Evolutionary conservation across 1,139 yeast species (phyloP).

Genomic region (Taphrina sp.): DNA sequence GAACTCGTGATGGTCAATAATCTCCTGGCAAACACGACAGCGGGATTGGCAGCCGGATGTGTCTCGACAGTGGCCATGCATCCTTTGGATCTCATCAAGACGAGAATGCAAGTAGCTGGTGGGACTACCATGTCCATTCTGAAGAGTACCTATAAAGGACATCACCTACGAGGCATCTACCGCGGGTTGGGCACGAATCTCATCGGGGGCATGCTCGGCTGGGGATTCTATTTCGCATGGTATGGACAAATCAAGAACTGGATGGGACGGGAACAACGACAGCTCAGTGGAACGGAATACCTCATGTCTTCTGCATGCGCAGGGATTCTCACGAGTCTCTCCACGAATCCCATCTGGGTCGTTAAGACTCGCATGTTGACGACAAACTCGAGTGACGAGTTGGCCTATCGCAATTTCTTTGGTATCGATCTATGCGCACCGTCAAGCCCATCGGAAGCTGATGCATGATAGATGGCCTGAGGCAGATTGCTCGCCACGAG

Average conservation of each 20-base stretch:
- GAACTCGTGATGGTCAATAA: constrained; percentile 1
- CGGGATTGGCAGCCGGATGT: constrained; percentile 84
- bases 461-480: constrained; percentile 58
- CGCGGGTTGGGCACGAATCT: constrained; percentile 81
- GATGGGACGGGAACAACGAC: constrained; percentile 21
- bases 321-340: constrained; percentile 68
- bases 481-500: constrained; percentile 55
- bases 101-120: constrained; percentile 58
- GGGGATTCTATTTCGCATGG: constrained; percentile 81
- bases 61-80: constrained; percentile 77
- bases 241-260: constrained; percentile 45
- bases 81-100: constrained; percentile 82
- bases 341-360: constrained; percentile 93
- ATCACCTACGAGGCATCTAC: constrained; percentile 49
- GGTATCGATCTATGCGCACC: not conserved
- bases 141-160: constrained; percentile 11
- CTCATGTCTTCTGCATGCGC: constrained; percentile 60
- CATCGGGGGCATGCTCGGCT: constrained; percentile 77
- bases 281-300: constrained; percentile 44
- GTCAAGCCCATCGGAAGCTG: constrained; percentile 40
- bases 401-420: constrained; percentile 11
- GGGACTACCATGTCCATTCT: constrained; percentile 30
- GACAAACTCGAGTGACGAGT: constrained; percentile 40
- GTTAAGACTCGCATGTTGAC: constrained; percentile 75
- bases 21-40: constrained; percentile 42